Evolutionary conservation across 352 stramenopile species (phyloP).

Genomic region (Lagenidium sp.): DNA sequence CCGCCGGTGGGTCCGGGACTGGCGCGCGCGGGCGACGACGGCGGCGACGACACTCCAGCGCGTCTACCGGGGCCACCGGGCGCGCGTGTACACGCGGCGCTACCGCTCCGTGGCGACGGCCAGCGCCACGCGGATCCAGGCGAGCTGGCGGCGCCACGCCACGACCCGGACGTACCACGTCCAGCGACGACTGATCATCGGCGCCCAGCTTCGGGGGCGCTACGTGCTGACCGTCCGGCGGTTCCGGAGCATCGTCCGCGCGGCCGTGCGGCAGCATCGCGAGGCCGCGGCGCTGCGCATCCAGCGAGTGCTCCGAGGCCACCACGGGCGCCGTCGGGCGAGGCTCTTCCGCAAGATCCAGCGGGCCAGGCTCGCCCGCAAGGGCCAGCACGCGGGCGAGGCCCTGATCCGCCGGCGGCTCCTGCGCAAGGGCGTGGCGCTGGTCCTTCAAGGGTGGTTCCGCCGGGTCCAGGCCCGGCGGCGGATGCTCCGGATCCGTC

Average conservation of each 20-base stretch:
- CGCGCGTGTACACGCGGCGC: conserved; percentile 14
- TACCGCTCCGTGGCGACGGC: conserved; percentile 20
- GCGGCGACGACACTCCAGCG: conserved; percentile 29
- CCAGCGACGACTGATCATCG: conserved; percentile 21
- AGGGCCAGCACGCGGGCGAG: conserved; percentile 44
- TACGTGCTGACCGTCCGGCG: conserved; percentile 22
- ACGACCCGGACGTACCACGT: conserved; percentile 14
- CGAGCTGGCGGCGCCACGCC: conserved; percentile 24
- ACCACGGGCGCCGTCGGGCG: conserved; percentile 36
- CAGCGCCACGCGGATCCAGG: conserved; percentile 25
- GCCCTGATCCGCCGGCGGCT: conserved; percentile 38
- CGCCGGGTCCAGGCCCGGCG: conserved; percentile 25
- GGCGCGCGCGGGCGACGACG: conserved; percentile 20
- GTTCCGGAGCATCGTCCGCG: conserved; percentile 16
- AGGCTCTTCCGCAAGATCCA: conserved; percentile 59
- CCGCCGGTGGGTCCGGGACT: conserved; percentile 11
- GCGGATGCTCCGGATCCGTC: conserved; percentile 28
- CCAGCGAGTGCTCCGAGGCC: conserved; percentile 38
- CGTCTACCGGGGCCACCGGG: conserved; percentile 26
- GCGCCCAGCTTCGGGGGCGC: conserved; percentile 26
- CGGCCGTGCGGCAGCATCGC: conserved; percentile 18
- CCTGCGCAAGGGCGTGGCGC: conserved; percentile 26
- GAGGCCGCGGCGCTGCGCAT: conserved; percentile 22
- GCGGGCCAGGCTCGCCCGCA: conserved; percentile 29
- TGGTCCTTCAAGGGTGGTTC: conserved; percentile 44